phyloP scores from a whole-genome alignment of 2,329 filamentous ascomycete species.

The Exophiala phaeomuriformis region DNA sequence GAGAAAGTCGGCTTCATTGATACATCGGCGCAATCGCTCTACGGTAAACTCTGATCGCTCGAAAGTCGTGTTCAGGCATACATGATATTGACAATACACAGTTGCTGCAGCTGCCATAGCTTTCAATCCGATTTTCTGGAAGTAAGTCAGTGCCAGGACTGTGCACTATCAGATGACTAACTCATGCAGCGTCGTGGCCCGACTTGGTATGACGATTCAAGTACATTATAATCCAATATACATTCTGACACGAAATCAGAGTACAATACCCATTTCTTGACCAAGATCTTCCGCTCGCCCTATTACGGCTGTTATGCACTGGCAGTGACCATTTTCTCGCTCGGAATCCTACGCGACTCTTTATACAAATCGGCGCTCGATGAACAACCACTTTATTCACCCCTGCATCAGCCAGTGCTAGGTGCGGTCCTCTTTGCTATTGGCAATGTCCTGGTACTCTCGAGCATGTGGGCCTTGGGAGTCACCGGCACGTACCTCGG shows the following conservation, averaged over 20 bases:
- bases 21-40: conserved; percentile 9
- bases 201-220: conserved; percentile 53
- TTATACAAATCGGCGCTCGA: conserved; percentile 80
- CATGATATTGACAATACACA: conserved; percentile 34
- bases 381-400: conserved; percentile 65
- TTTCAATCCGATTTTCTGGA: conserved; percentile 99
- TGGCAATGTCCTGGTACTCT: conserved; percentile 79
- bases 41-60: conserved; percentile 20
- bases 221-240: too few relatives aligned
- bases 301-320: conserved; percentile 82
- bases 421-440: conserved; percentile 63
- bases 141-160: conserved; percentile 56
- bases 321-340: conserved; percentile 78
- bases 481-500: conserved; percentile 94
- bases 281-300: conserved; percentile 74
- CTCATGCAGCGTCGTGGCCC: conserved; percentile 63
- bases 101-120: conserved; percentile 74
- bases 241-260: conserved; percentile 42
- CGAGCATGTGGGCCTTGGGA: conserved; percentile 84
- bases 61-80: not conserved
- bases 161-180: conserved; percentile 8
- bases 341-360: conserved; percentile 81
- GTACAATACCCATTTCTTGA: conserved; percentile 84
- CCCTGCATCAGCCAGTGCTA: conserved; percentile 57
- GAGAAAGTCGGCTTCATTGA: conserved; percentile 27